Evolutionary conservation across 352 stramenopile genomes (phyloP).

Genomic region (Globisporangium nodosum): DNA sequence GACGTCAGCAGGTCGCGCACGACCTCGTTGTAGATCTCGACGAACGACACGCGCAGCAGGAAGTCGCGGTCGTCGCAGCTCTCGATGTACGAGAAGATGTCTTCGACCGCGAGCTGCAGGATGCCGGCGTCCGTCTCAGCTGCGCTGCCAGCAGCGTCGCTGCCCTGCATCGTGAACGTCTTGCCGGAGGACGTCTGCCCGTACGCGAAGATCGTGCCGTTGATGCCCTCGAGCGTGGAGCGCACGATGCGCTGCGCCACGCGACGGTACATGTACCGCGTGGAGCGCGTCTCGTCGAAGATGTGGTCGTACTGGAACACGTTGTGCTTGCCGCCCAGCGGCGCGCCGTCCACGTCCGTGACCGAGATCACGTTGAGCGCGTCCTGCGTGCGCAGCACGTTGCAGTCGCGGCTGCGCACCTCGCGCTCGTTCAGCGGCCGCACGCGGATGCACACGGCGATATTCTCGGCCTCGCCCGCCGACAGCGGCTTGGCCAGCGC

Average conservation of each 20-base stretch:
- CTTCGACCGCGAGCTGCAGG: constrained; percentile 90
- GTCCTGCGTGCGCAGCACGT: constrained; percentile 37
- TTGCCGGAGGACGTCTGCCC: constrained; percentile 95
- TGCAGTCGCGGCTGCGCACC: constrained; percentile 28
- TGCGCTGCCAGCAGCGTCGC: constrained; percentile 8
- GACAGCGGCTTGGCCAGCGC: constrained; percentile 1
- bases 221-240: constrained; percentile 71
- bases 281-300: constrained; percentile 47
- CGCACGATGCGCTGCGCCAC: constrained; percentile 66
- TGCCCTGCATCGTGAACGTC: constrained; percentile 96
- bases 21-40: constrained; percentile 99
- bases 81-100: constrained; percentile 92
- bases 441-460: constrained; percentile 80
- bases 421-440: constrained; percentile 75
- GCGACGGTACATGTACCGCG: constrained; percentile 49
- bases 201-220: constrained; percentile 94
- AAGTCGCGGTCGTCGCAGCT: constrained; percentile 88
- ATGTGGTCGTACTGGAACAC: constrained; percentile 82
- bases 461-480: constrained; percentile 48
- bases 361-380: constrained; percentile 50
- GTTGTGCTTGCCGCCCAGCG: constrained; percentile 58
- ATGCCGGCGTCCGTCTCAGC: constrained; percentile 31
- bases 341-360: constrained; percentile 40
- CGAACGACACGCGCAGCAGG: constrained; percentile 95
- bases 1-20: constrained; percentile 93